These are phyloP conservation scores for Ceratobasidium sp. DNA, from an alignment of 1,284 basidiomycete species.

Conservation along the genomic window DNA sequence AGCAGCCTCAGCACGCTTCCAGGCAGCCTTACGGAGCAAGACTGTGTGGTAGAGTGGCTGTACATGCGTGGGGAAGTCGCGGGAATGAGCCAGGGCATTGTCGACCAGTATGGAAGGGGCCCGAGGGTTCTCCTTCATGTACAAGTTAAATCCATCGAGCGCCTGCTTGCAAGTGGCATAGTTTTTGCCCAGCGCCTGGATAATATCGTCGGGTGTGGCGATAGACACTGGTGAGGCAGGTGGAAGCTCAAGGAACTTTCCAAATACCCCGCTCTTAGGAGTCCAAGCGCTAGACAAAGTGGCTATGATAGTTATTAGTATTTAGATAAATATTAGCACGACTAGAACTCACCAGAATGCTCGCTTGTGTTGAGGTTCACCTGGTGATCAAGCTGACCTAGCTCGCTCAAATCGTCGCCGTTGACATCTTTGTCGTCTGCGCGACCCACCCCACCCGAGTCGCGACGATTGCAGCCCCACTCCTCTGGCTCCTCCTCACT, in stretches of 20 bases:
- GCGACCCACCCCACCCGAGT: too few relatives aligned
- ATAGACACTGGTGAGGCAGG: background rate
- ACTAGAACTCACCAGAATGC: background rate
- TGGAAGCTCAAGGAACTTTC: too few relatives aligned
- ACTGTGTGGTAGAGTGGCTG: background rate
- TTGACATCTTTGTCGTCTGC: too few relatives aligned
- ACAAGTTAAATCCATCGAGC: background rate
- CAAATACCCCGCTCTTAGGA: too few relatives aligned
- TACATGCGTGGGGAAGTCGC: background rate
- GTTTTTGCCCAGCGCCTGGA: background rate
- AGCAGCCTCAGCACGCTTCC: background rate
- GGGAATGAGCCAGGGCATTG: background rate
- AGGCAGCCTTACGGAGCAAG: background rate
- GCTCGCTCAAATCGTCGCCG: background rate
- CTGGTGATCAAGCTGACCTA: background rate
- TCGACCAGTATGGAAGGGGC: background rate
- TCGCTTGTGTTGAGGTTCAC: background rate
- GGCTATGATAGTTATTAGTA: background rate
- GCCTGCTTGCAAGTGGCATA: background rate
- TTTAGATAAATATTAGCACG: too few relatives aligned
- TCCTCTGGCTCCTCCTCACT: background rate
- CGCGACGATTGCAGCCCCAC: background rate
- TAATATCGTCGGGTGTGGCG: background rate
- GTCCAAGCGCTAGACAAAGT: too few relatives aligned
- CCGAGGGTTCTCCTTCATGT: background rate